Evolutionary conservation across 2,329 filamentous ascomycete species (phyloP), one percentile per base, ranked within the genome.

Genomic region (Hypoxylon sp.): DNA sequence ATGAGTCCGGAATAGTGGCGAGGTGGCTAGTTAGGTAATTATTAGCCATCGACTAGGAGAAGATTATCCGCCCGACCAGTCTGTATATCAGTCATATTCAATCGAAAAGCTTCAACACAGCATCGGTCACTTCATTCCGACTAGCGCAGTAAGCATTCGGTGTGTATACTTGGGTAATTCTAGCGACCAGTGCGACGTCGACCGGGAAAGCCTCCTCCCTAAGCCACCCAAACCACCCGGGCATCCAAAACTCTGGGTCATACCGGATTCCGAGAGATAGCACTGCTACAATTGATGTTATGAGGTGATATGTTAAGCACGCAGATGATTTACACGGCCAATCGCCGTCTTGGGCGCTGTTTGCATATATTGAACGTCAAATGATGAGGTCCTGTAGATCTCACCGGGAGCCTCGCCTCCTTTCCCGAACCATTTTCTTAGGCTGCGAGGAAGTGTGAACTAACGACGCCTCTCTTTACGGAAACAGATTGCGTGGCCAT

Each of bases 321-420:
- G 24, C 14, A 57, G 9, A 29, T 51, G 54, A 66, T 66, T 63
- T 52, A 44, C 62, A 47, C 39, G 46, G 51, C 52, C 31, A 33
- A 46, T 60, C 50, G 37, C 59, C 51, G 14, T 53, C 24, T 63
- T 55, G 35, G 44, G 47, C 19, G 10, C 29, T 13, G 10, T 63
- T 47, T 44, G 54, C 65, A 70, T 63, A 42, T 50, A 67, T 59
- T 37, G 22, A 37, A 52, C 24, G 53, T 54, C 63, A 62, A 65
- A 14, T 53, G 42, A 57, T 22, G 31, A 10, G 31, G 63, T 60
- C 48, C 66, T 58, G 59, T 47, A 67, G 59, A 60, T 57, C 59
- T 9, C 39, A 47, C 37, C 11, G 47, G 47, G 48, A 59, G 58
- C 55, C 55, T 67, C 55, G 52, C 47, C 51, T 61, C 57, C 17